These are phyloP conservation scores for Gastrodia elata DNA, from an alignment of 106 monocot genomes.

Conservation along the genomic window DNA sequence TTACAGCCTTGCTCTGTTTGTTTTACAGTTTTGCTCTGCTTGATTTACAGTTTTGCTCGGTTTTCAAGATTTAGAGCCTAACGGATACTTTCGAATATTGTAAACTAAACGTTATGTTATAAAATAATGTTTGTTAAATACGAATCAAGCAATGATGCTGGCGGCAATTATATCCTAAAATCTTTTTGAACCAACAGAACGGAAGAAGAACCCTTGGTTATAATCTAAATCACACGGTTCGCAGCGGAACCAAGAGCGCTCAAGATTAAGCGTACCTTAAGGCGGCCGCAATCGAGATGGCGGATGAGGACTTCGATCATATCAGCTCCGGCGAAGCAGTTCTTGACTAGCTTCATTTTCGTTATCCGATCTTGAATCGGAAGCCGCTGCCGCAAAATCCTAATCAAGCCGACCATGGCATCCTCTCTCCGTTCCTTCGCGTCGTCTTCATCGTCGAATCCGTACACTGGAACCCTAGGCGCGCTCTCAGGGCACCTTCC, in stretches of 20 bases:
- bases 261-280: slow-evolving; percentile 32
- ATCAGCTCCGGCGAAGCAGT: slow-evolving; percentile 78
- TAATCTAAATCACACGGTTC: background rate
- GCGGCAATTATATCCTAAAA: too few relatives aligned
- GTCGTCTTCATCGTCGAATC: slow-evolving; percentile 51
- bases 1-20: too few relatives aligned
- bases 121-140: too few relatives aligned
- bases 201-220: too few relatives aligned
- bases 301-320: slow-evolving; percentile 67
- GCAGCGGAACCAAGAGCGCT: background rate
- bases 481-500: slow-evolving; percentile 52
- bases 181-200: too few relatives aligned
- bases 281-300: slow-evolving; percentile 71
- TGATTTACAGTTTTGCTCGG: too few relatives aligned
- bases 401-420: slow-evolving; percentile 34
- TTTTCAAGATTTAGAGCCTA: too few relatives aligned
- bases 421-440: slow-evolving; percentile 14
- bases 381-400: slow-evolving; percentile 47
- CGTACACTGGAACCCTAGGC: slow-evolving; percentile 58
- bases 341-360: slow-evolving; percentile 78
- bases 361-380: slow-evolving; percentile 71
- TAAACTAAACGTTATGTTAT: too few relatives aligned
- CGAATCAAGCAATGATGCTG: too few relatives aligned
- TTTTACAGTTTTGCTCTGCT: too few relatives aligned
- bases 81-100: too few relatives aligned